A percentile compares a stretch with the other conserved stretches of the same genome.
Evolutionary conservation across 164 flowering plant genomes (phyloP).

Genomic region (Tinospora cordifolia): DNA sequence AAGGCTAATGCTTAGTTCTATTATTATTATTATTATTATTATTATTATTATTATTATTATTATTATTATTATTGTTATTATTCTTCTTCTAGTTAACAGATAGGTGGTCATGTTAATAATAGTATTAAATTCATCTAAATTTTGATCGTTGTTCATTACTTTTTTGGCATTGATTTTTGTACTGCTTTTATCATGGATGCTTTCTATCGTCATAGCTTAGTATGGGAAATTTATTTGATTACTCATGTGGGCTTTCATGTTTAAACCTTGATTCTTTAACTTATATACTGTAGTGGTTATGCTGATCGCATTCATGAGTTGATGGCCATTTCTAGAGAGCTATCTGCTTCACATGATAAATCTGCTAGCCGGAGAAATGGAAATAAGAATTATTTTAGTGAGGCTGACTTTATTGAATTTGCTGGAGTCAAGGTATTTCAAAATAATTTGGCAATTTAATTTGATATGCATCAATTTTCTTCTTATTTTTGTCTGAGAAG

Average conservation of each 20-base stretch:
- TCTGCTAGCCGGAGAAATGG: conserved; percentile 44
- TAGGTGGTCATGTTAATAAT: not conserved
- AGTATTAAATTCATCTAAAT: no score
- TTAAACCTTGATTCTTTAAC: conserved; percentile 4
- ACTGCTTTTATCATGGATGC: no score
- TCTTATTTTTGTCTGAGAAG: not conserved
- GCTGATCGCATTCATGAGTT: conserved; percentile 97
- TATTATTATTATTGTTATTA: no score
- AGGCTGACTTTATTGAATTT: conserved; percentile 83
- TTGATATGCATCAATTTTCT: not conserved
- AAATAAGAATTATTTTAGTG: conserved; percentile 62
- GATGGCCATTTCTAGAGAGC: conserved; percentile 65
- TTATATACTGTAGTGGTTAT: conserved; percentile 68
- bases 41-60: no score
- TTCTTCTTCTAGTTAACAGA: not conserved
- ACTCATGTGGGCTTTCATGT: not conserved
- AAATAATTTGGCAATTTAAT: not conserved
- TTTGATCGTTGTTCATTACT: no score
- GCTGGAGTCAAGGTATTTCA: conserved; percentile 68
- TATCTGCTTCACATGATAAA: conserved; percentile 42
- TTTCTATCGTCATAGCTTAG: not conserved
- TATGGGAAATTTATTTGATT: not conserved
- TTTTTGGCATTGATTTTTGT: no score
- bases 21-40: no score
- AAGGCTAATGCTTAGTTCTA: no score